Evolutionary conservation across 169 alveolate species (phyloP).

Genomic region (Toxoplasma gondii): DNA sequence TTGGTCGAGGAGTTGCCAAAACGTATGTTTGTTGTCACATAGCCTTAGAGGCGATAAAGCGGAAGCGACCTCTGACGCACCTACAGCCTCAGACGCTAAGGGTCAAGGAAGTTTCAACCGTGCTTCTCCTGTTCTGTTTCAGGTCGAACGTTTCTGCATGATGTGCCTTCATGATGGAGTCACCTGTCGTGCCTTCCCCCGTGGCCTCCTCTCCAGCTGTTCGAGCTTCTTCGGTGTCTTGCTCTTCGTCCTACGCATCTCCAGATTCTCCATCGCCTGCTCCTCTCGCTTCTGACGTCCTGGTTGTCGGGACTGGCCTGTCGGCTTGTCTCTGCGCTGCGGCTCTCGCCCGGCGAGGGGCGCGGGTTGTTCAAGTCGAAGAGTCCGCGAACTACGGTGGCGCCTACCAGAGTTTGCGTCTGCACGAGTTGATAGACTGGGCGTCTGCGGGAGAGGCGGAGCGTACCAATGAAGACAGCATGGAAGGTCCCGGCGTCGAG

Average conservation of each 20-base stretch:
- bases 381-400: background rate
- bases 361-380: constrained; percentile 2
- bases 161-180: too few relatives aligned
- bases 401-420: background rate
- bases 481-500: background rate
- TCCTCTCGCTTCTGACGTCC: constrained; percentile 2
- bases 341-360: constrained; percentile 7
- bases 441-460: background rate
- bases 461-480: background rate
- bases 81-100: too few relatives aligned
- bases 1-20: too few relatives aligned
- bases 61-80: too few relatives aligned
- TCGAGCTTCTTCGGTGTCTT: background rate
- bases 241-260: background rate
- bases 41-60: too few relatives aligned
- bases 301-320: constrained; percentile 8
- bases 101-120: too few relatives aligned
- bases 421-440: background rate
- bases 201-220: too few relatives aligned
- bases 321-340: constrained; percentile 15
- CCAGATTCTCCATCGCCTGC: background rate
- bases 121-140: too few relatives aligned
- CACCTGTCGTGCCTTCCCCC: too few relatives aligned
- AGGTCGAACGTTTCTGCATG: too few relatives aligned
- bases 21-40: too few relatives aligned